Evolutionary conservation across 371 early-diverging fungal species (phyloP), one percentile per base, ranked within the genome.

Genomic region (Lichtheimia ramosa): DNA sequence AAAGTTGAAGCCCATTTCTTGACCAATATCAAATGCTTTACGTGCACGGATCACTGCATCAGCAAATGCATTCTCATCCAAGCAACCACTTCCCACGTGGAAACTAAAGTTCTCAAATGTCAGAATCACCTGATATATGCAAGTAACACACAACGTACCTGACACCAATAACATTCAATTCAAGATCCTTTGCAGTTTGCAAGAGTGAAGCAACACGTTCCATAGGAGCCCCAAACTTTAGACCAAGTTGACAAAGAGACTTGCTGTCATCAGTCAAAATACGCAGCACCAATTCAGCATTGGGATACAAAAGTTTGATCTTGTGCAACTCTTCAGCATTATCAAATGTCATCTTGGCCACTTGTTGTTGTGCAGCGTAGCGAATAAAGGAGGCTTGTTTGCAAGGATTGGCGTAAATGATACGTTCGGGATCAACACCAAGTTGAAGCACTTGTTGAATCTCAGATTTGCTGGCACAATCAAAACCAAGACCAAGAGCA

Each of bases 331-430:
- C 99, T 73, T 97, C 96, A 3, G 88, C 89, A 75, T 97, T 98
- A 79, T 98, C 98, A 75, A 98, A 98, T 20, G 99, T 98, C 94
- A 97, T 94, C 84, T 92, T 86, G 59, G 75, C 73, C 23, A 98
- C 94, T 62, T 87, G 86, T 52, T 87, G 82, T 51, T 81, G 77
- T 23, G 78, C 75, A 12, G 97, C 95, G 66, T 83, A 94, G 55
- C 92, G 90, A 67, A 98, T 87, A 72, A 93, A 95, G 15, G 96
- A 96, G 21, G 88, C 84, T 64, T 95, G 96, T 82, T 98, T 98
- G 86, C 98, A 97, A 34, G 99, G 98, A 79, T 98, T 96, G 62
- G 99, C 99, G 63, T 94, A 98, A 69, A 98, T 96, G 68, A 98
- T 91, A 54, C 90, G 83, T 28, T 72, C 71, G 15, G 96, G 83